Conservation (phyloP, 306 rosid genomes). For the Urtica urens region DNA sequence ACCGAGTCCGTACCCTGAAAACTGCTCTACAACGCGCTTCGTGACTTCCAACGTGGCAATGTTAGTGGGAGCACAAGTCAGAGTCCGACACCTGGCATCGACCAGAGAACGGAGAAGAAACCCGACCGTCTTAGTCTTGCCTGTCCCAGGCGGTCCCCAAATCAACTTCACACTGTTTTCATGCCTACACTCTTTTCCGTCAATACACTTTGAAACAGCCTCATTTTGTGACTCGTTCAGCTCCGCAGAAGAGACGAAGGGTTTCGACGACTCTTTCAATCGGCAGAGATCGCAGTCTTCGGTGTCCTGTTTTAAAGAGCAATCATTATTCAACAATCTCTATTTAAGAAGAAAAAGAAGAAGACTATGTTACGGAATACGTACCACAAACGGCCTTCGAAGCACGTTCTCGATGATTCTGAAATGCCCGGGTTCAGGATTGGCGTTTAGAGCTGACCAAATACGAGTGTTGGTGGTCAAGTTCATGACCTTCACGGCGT, state of each 20-base stretch:
- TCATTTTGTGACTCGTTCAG: conserved; percentile 36
- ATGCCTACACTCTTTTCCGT: conserved; percentile 17
- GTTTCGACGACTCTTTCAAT: conserved; percentile 1
- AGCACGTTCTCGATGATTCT: conserved; percentile 24
- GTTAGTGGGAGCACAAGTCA: conserved; percentile 57
- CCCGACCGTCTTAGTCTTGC: conserved; percentile 52
- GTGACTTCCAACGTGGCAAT: conserved; percentile 35
- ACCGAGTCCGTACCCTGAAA: conserved; percentile 16
- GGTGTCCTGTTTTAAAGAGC: no score
- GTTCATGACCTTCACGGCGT: conserved; percentile 14
- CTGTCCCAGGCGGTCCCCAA: conserved; percentile 68
- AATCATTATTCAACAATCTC: no score
- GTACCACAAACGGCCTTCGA: conserved; percentile 23
- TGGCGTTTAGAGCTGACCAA: conserved; percentile 15
- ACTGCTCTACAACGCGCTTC: conserved; percentile 13
- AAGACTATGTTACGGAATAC: background rate
- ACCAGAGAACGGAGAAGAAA: conserved; percentile 24
- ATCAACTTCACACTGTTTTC: conserved; percentile 25
- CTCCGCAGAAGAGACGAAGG: conserved; percentile 13
- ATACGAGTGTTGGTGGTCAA: conserved; percentile 19
- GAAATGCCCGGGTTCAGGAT: background rate
- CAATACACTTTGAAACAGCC: conserved; percentile 31
- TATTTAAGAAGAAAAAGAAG: background rate
- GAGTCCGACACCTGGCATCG: conserved; percentile 24
- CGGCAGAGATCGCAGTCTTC: conserved; percentile 16